Base-by-base conservation (phyloP, 768 basidiomycete genomes). In the Naganishia kalamii region DNA sequence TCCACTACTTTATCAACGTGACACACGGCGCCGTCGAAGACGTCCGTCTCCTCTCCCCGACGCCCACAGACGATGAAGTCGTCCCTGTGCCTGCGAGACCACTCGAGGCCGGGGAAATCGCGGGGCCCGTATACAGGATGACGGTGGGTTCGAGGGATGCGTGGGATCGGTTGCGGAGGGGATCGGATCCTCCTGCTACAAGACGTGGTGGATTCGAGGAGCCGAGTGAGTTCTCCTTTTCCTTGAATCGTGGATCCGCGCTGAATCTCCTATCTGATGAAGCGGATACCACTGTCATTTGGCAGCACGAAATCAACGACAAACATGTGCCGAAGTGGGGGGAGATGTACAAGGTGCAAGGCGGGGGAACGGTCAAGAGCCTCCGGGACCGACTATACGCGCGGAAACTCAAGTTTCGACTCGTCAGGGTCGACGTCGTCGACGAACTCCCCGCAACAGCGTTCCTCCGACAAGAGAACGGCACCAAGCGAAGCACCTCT, bases 301-400 rank as follows among this genome's bases (percentile, higher is more conserved):
- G 37, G 33, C 19, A 41, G 27, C 54, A 57, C 54, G 12, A 23
- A 15, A 23, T 41, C 21, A 23, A 32, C 35, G 6, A 19, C n/a
- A 57, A 40, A 27, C 40, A 57, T 35, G 40, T 57, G 54, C 54
- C 54, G 21, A 57, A 33, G 17, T 57, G 54, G 54, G 23, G 54
- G 21, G n/a, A 8, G 19, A 40, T 57, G 10, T 37, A 8, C 3
- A 21, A 57, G 23, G 37, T 41, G 4, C 19, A 57, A 27, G 54
- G 15, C 15, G 37, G n/a, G 19, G 10, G 5, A 19, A 57, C 37
- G 54, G 30, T 37, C 21, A 57, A 11, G 23, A 57, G 54, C 17
- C 23, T 57, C 54, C 27, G 23, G 21, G 10, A n/a, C 6, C n/a
- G 35, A 33, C 27, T 57, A 21, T 57, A 4, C 13, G 8, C 7